Conservation (phyloP, 192 early-diverging fungal genomes). For the Paraglomus occultum region DNA sequence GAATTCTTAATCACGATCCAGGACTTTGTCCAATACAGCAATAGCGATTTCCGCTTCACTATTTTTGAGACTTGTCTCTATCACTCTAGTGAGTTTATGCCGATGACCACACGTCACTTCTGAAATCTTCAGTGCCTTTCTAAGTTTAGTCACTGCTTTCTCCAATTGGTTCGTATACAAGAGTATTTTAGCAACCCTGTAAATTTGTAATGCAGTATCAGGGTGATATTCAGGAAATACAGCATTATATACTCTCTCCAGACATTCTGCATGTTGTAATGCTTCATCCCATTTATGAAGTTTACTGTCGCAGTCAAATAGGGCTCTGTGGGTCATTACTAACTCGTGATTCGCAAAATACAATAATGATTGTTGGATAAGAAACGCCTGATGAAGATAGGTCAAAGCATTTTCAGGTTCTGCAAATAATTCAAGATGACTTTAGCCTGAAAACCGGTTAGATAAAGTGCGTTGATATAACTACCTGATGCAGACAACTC, state of each 20-base stretch:
- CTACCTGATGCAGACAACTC: constrained; percentile 4
- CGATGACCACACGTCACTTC: constrained; percentile 19
- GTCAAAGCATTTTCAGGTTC: background rate
- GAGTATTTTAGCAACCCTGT: constrained; percentile 16
- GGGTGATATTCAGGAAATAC: constrained; percentile 23
- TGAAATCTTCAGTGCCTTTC: constrained; percentile 15
- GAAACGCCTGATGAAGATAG: constrained; percentile 10
- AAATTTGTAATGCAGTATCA: constrained; percentile 9
- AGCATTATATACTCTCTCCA: constrained; percentile 6
- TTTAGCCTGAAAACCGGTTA: background rate
- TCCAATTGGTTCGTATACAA: constrained; percentile 3
- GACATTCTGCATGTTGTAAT: constrained; percentile 9
- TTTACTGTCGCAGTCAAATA: constrained; percentile 16
- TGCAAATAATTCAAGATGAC: background rate
- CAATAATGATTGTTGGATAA: constrained; percentile 18
- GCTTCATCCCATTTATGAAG: constrained; percentile 10
- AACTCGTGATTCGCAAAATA: constrained; percentile 16
- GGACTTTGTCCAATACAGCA: background rate
- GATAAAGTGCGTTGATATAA: background rate
- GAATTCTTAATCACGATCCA: background rate
- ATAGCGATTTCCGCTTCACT: constrained; percentile 5
- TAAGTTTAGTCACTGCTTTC: constrained; percentile 1
- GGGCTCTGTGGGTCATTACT: constrained; percentile 11
- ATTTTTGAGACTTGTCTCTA: constrained; percentile 9
- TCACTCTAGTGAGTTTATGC: constrained; percentile 18